phyloP scores from a whole-genome alignment of 352 stramenopile species.

The Globisporangium nodosum region DNA sequence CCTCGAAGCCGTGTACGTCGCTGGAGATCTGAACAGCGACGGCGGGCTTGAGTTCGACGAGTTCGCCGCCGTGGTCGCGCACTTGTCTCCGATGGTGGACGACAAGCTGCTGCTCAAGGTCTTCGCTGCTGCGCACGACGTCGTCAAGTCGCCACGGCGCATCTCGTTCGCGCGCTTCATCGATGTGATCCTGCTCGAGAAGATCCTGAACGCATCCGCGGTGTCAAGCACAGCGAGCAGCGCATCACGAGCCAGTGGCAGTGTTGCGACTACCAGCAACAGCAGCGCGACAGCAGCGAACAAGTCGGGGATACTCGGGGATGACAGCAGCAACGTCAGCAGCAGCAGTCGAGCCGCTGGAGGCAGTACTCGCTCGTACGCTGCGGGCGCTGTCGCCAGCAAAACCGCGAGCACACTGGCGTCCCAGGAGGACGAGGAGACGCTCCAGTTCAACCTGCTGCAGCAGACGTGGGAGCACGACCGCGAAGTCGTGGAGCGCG shows the following conservation, averaged over 20 bases:
- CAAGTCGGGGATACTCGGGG: slow-evolving; percentile 13
- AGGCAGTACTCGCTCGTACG: not conserved
- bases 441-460: slow-evolving; percentile 68
- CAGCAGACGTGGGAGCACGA: slow-evolving; percentile 67
- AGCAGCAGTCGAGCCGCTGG: not conserved
- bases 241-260: slow-evolving; percentile 2
- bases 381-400: not conserved
- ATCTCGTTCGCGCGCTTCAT: slow-evolving; percentile 63
- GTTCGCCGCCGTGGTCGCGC: slow-evolving; percentile 55
- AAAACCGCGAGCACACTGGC: not conserved
- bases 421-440: slow-evolving; percentile 49
- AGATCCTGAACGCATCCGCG: slow-evolving; percentile 31
- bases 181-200: slow-evolving; percentile 51
- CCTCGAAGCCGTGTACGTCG: slow-evolving; percentile 60
- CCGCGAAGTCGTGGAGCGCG: slow-evolving; percentile 35
- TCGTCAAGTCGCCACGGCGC: slow-evolving; percentile 38
- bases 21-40: slow-evolving; percentile 62
- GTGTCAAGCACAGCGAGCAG: not conserved
- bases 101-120: slow-evolving; percentile 55
- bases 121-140: slow-evolving; percentile 57
- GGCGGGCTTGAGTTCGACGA: slow-evolving; percentile 70
- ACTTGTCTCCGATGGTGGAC: slow-evolving; percentile 44
- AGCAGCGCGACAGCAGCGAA: not conserved
- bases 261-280: not conserved
- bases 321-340: slow-evolving; percentile 4